Evolutionary conservation across 495 filamentous ascomycete species (phyloP).

Genomic region (Aspergillus hancockii): DNA sequence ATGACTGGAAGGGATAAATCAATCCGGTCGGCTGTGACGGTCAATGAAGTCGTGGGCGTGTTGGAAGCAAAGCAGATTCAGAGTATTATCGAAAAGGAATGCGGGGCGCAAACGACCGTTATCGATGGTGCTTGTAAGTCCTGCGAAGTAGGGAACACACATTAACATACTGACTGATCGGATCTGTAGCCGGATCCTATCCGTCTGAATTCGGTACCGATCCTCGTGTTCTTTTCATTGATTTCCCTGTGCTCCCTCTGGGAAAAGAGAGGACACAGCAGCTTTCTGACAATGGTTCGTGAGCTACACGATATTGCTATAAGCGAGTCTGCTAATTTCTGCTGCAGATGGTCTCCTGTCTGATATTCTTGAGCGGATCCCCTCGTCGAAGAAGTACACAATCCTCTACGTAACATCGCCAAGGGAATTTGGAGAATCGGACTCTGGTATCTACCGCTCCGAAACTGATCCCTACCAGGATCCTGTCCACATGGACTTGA

Average conservation of each 20-base stretch:
- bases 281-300: slow-evolving; percentile 52
- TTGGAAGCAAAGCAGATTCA: slow-evolving; percentile 58
- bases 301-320: background rate
- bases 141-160: background rate
- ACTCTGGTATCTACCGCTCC: slow-evolving; percentile 52
- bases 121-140: slow-evolving; percentile 66
- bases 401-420: slow-evolving; percentile 62
- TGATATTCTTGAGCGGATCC: slow-evolving; percentile 57
- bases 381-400: slow-evolving; percentile 56
- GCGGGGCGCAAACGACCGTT: slow-evolving; percentile 51
- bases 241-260: slow-evolving; percentile 51
- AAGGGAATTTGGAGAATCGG: slow-evolving; percentile 39
- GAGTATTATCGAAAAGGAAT: slow-evolving; percentile 49
- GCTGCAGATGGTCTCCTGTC: slow-evolving; percentile 59
- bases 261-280: slow-evolving; percentile 39
- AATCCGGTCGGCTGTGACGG: slow-evolving; percentile 49
- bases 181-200: slow-evolving; percentile 44
- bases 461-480: slow-evolving; percentile 49
- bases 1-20: slow-evolving; percentile 49
- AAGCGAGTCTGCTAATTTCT: slow-evolving; percentile 15
- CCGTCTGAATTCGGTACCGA: slow-evolving; percentile 43
- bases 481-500: slow-evolving; percentile 57
- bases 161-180: slow-evolving; percentile 18
- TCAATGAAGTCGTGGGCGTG: slow-evolving; percentile 65
- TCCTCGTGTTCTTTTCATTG: slow-evolving; percentile 51